phyloP scores from a whole-genome alignment of 139 green algal genomes.

The Chlamydomonas schloesseri region DNA sequence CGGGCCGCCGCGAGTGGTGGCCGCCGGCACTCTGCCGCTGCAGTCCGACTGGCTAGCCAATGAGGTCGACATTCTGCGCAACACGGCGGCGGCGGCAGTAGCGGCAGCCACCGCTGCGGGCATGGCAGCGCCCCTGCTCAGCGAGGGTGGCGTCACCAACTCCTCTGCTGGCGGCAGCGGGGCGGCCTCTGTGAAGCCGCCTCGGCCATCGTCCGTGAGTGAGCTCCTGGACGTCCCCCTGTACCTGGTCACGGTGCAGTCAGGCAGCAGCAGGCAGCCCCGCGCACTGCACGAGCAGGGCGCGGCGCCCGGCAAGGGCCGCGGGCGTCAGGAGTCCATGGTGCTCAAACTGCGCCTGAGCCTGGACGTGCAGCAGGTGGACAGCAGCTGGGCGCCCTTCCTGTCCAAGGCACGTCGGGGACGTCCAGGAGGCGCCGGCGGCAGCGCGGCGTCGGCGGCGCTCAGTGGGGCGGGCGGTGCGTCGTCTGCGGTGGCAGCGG shows the following conservation, averaged over 20 bases:
- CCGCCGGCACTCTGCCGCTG: constrained; percentile 26
- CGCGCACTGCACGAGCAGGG: too few species aligned
- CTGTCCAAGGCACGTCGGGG: not conserved
- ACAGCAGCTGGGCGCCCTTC: constrained; percentile 38
- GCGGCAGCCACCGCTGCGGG: not conserved
- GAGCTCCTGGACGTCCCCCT: constrained; percentile 13
- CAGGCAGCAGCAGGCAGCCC: too few species aligned
- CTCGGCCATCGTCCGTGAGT: not conserved
- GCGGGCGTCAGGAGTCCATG: not conserved
- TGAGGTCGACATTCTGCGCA: constrained; percentile 43
- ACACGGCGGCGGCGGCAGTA: constrained; percentile 14
- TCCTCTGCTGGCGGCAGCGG: not conserved
- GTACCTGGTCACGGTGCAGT: not conserved
- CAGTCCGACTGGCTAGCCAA: constrained; percentile 53
- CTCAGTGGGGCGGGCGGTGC: not conserved
- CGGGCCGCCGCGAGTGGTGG: constrained; percentile 54
- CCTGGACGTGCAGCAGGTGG: constrained; percentile 48
- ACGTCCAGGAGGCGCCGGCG: not conserved
- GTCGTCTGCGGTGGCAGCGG: not conserved
- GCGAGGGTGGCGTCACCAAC: constrained; percentile 18
- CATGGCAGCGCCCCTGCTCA: not conserved
- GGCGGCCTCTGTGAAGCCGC: not conserved
- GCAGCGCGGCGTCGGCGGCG: constrained; percentile 10
- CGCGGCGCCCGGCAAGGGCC: not conserved
- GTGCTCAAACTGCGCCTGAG: constrained; percentile 27